These are phyloP conservation scores for Strigomonas culicis DNA, from an alignment of 208 protist species.

Conservation along the genomic window DNA sequence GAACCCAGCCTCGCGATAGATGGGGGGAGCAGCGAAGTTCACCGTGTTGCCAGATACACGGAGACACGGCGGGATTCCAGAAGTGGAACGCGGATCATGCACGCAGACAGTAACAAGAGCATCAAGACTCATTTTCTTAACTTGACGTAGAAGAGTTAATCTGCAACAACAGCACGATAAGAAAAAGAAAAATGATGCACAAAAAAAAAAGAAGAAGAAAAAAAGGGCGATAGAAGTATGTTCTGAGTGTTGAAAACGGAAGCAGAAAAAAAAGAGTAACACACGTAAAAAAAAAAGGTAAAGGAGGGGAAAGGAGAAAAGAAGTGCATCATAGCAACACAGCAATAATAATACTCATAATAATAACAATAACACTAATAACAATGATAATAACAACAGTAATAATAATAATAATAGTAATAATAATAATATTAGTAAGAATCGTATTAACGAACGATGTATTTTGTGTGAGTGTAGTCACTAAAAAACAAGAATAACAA, in stretches of 20 bases:
- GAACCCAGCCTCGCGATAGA: slow-evolving; percentile 61
- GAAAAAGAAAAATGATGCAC: slow-evolving; percentile 9
- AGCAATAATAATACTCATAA: not conserved
- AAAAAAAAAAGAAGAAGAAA: slow-evolving; percentile 7
- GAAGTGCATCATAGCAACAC: slow-evolving; percentile 1
- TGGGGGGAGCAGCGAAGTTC: slow-evolving; percentile 46
- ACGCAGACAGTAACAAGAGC: slow-evolving; percentile 65
- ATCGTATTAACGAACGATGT: not conserved
- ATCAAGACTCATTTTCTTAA: slow-evolving; percentile 40
- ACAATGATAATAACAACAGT: not conserved
- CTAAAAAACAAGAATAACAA: no score
- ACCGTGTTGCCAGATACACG: slow-evolving; percentile 44
- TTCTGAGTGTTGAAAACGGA: not conserved
- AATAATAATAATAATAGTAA: not conserved
- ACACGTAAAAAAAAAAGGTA: slow-evolving; percentile 5
- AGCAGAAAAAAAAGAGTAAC: not conserved
- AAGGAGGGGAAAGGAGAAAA: not conserved
- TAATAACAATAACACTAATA: not conserved
- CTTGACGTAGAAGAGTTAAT: slow-evolving; percentile 7
- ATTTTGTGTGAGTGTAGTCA: no score
- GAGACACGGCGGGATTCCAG: slow-evolving; percentile 35
- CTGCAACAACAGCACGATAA: slow-evolving; percentile 7
- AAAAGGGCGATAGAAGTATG: not conserved
- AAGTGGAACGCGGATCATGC: slow-evolving; percentile 42
- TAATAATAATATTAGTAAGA: not conserved